A percentile compares a stretch with the other conserved stretches of the same genome.
These are phyloP conservation scores for Fusarium metavorans DNA, from an alignment of 2,329 filamentous ascomycete species.

Conservation along the genomic window DNA sequence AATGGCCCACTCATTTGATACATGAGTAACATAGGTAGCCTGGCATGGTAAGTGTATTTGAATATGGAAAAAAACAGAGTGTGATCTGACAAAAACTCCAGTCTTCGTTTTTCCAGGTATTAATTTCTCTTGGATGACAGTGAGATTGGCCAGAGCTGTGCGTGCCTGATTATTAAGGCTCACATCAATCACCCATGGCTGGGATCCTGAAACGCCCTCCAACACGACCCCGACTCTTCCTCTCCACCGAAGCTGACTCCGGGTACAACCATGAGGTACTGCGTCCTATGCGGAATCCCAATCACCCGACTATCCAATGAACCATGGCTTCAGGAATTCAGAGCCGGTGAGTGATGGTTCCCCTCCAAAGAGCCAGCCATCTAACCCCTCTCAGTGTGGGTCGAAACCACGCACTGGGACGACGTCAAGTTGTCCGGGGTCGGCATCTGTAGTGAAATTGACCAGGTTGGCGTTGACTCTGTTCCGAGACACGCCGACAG, in stretches of 20 bases:
- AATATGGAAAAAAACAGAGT: neutral
- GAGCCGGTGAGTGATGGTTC: constrained; percentile 13
- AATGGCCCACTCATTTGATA: neutral
- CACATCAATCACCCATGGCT: neutral
- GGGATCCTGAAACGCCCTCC: neutral
- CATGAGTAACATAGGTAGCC: neutral
- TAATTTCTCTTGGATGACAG: neutral
- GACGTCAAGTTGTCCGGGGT: constrained; percentile 22
- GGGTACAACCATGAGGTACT: neutral
- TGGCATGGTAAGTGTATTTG: neutral
- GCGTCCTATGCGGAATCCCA: constrained; percentile 11
- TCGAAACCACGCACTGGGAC: constrained; percentile 7
- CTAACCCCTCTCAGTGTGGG: constrained; percentile 14
- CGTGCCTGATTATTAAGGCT: neutral
- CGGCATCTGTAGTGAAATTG: constrained; percentile 1
- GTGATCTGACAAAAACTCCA: neutral
- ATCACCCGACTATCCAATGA: neutral
- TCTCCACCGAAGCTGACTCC: neutral
- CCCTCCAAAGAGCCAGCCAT: neutral
- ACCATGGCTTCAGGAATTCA: constrained; percentile 17
- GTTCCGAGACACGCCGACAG: constrained; percentile 3
- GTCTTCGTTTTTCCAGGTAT: neutral
- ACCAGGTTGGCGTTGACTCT: neutral
- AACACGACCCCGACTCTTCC: neutral
- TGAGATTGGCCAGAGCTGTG: neutral